A percentile compares a stretch with the other conserved stretches of the same genome.
phyloP scores from a whole-genome alignment of 1,284 basidiomycete species.

The Leccinum griseonigrum region DNA sequence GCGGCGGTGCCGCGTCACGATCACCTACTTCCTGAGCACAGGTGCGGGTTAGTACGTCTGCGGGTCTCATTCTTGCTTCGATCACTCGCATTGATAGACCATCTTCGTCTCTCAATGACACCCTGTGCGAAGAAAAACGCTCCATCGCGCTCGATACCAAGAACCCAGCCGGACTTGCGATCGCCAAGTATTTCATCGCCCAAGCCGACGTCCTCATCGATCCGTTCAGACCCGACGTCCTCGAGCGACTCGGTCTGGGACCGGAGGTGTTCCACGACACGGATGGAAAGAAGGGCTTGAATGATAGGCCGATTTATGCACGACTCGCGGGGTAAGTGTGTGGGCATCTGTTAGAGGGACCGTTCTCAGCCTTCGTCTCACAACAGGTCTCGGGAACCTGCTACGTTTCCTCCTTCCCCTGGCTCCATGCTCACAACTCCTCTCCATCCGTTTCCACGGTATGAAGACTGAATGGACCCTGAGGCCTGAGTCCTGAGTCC shows the following conservation, averaged over 20 bases:
- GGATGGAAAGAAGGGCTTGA: conserved; percentile 45
- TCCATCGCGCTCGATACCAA: conserved; percentile 72
- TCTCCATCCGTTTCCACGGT: conserved; percentile 42
- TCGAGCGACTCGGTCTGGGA: conserved; percentile 76
- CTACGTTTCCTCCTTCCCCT: conserved; percentile 71
- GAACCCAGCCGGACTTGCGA: conserved; percentile 52
- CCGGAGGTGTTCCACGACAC: conserved; percentile 69
- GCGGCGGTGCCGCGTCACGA: too few species aligned
- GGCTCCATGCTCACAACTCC: conserved; percentile 47
- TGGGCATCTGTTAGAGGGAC: neutral
- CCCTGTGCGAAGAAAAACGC: conserved; percentile 70
- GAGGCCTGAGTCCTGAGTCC: too few species aligned
- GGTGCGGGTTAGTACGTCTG: conserved; percentile 47
- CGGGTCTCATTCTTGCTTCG: conserved; percentile 74
- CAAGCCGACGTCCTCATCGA: conserved; percentile 79
- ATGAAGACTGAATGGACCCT: conserved; percentile 47
- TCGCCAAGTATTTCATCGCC: conserved; percentile 60
- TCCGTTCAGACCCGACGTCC: conserved; percentile 79
- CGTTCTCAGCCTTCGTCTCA: neutral
- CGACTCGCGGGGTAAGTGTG: conserved; percentile 59
- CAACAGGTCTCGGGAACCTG: conserved; percentile 73
- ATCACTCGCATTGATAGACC: conserved; percentile 76
- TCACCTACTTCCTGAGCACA: too few species aligned
- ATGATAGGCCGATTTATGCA: conserved; percentile 62
- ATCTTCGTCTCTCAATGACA: conserved; percentile 41